Percentiles rank a stretch among this genome's conserved stretches.
Evolutionary conservation across 495 filamentous ascomycete genomes (phyloP).

Genomic region (Xylaria bambusicola): DNA sequence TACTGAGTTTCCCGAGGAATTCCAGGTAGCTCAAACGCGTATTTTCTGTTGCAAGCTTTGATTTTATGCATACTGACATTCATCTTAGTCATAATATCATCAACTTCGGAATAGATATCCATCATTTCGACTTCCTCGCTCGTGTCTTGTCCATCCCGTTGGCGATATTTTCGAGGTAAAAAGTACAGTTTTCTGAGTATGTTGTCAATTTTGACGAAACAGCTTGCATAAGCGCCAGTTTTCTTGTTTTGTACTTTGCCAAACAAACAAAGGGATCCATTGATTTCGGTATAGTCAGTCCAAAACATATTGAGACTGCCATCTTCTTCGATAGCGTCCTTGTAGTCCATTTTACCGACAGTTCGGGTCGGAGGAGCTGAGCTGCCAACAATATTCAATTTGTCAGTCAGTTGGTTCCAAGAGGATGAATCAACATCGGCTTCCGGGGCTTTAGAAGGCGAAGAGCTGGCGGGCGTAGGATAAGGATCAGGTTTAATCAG

Average conservation of each 20-base stretch:
- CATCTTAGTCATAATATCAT: slow-evolving; percentile 78
- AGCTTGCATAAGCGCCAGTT: slow-evolving; percentile 75
- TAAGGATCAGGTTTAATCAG: slow-evolving; percentile 64
- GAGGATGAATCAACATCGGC: slow-evolving; percentile 70
- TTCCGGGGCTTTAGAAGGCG: slow-evolving; percentile 62
- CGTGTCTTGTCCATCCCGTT: slow-evolving; percentile 64
- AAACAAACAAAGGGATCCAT: slow-evolving; percentile 89
- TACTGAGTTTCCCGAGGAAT: slow-evolving; percentile 90
- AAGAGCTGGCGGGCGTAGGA: slow-evolving; percentile 73
- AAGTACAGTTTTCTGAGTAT: slow-evolving; percentile 92
- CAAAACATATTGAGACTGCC: slow-evolving; percentile 94
- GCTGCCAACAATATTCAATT: slow-evolving; percentile 77
- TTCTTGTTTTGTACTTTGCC: slow-evolving; percentile 94
- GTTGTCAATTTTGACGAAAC: slow-evolving; percentile 95
- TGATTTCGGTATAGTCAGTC: slow-evolving; percentile 93
- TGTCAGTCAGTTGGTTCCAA: slow-evolving; percentile 86
- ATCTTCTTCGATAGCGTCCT: slow-evolving; percentile 84
- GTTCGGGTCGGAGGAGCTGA: slow-evolving; percentile 58
- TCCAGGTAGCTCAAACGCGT: slow-evolving; percentile 88
- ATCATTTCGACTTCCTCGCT: slow-evolving; percentile 83
- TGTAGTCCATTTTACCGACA: slow-evolving; percentile 77
- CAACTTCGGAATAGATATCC: slow-evolving; percentile 88
- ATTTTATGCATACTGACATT: slow-evolving; percentile 88
- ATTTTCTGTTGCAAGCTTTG: slow-evolving; percentile 85
- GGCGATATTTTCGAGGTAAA: slow-evolving; percentile 70